Base-by-base conservation (phyloP, 768 basidiomycete genomes). In the Tephrocybe sp. region DNA sequence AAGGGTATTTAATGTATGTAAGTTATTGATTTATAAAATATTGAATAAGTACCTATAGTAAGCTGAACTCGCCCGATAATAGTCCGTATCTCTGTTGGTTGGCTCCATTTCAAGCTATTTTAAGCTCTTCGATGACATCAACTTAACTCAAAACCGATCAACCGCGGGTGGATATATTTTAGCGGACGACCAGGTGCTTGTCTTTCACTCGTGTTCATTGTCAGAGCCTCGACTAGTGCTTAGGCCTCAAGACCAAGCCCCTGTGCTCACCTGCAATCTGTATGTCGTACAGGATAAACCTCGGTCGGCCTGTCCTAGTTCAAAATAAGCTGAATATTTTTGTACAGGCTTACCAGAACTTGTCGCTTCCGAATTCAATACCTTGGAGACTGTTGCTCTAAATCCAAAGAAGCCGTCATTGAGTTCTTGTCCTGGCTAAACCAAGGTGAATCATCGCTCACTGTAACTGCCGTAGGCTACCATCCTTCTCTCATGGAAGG, bases 251-350 rank as follows among this genome's bases (percentile, higher is more conserved):
- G n/a, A n/a, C n/a, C n/a, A n/a, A n/a, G n/a, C n/a, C 36, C 17
- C 17, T 6, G 36, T 38, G 36, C 36, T 38, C 36, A n/a, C n/a
- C n/a, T n/a, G 20, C 20, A 30, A 20, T 19, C 11, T 11, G 19
- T n/a, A 16, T 5, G 33, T 48, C n/a, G n/a, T n/a, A n/a, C n/a
- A n/a, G 59, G 59, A 56, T 55, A 60, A 58, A 58, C 36, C 38
- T 60, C 59, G 59, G 59, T 53, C 30, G n/a, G 5, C 47, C 22
- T 35, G 7, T 9, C 1, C 12, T 16, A 14, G 20, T 14, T 45
- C 8, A 17, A n/a, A 44, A 14, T 35, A 5, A 32, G 13, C 22
- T 12, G 39, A 41, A 34, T 23, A 35, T 54, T 51, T 23, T 48
- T 41, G 45, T 36, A 20, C 35, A 38, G 32, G 19, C 22, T 17